Evolutionary conservation across 2,329 filamentous ascomycete genomes (phyloP).

Genomic region (Hirsutella rhossiliensis): DNA sequence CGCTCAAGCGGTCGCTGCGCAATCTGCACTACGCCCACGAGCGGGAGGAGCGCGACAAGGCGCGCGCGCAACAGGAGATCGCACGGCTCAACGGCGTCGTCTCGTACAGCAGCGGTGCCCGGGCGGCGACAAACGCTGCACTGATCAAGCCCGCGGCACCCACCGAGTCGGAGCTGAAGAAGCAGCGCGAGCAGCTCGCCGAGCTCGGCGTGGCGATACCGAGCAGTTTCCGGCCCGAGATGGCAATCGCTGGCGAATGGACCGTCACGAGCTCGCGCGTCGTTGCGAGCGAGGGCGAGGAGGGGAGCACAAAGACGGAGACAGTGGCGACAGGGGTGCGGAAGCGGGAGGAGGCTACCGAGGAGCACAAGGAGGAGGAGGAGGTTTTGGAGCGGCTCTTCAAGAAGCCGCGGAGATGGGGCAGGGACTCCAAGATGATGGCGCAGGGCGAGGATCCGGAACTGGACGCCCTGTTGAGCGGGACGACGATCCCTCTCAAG

Average conservation of each 20-base stretch:
- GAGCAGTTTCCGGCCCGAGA: conserved; percentile 61
- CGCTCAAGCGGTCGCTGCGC: conserved; percentile 78
- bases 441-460: conserved; percentile 37
- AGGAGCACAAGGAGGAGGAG: conserved; percentile 45
- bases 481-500: conserved; percentile 12
- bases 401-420: conserved; percentile 46
- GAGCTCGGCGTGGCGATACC: conserved; percentile 80
- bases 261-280: conserved; percentile 55
- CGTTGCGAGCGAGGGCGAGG: conserved; percentile 31
- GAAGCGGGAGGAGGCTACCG: conserved; percentile 50
- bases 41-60: conserved; percentile 66
- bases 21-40: conserved; percentile 81
- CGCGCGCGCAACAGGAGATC: conserved; percentile 72
- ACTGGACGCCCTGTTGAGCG: conserved; percentile 47
- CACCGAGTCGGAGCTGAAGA: conserved; percentile 55
- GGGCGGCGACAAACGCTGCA: background rate
- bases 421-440: conserved; percentile 37
- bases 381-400: conserved; percentile 45
- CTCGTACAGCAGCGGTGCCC: conserved; percentile 11
- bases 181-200: conserved; percentile 77
- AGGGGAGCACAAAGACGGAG: conserved; percentile 20
- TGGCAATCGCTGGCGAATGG: conserved; percentile 89
- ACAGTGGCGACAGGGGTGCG: conserved; percentile 41
- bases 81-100: conserved; percentile 74
- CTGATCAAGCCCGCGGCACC: background rate